phyloP scores from a whole-genome alignment of 352 stramenopile species.

The Phytophthora brassicae region DNA sequence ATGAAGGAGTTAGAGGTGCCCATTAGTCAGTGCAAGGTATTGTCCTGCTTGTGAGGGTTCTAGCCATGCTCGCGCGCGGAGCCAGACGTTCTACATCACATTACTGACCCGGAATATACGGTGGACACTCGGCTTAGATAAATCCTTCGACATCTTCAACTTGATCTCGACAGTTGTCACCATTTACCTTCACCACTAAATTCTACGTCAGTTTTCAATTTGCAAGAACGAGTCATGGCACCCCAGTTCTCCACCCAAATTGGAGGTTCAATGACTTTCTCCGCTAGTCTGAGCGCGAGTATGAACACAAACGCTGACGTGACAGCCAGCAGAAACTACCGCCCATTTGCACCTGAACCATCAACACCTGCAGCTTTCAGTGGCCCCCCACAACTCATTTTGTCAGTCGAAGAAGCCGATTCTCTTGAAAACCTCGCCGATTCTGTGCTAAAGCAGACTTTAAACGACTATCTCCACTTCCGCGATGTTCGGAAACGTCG shows the following conservation, averaged over 20 bases:
- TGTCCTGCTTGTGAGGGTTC: too few species aligned
- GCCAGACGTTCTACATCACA: conserved; percentile 5
- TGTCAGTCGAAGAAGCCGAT: conserved; percentile 28
- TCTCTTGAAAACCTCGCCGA: conserved; percentile 32
- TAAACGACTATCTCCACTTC: conserved; percentile 37
- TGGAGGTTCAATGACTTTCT: conserved; percentile 30
- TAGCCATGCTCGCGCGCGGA: too few species aligned
- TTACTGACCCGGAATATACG: neutral
- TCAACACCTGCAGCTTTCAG: conserved; percentile 1
- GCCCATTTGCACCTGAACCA: conserved; percentile 1
- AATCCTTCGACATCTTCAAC: neutral
- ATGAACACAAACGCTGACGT: conserved; percentile 14
- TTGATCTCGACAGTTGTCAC: neutral
- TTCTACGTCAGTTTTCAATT: neutral
- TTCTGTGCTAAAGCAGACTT: conserved; percentile 30
- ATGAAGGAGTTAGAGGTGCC: too few species aligned
- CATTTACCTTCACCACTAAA: neutral
- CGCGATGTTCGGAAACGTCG: conserved; percentile 34
- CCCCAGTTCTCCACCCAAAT: conserved; percentile 27
- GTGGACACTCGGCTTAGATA: neutral
- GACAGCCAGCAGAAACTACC: conserved; percentile 20
- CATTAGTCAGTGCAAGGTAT: too few species aligned
- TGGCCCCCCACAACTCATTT: conserved; percentile 18
- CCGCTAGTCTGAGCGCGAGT: conserved; percentile 25
- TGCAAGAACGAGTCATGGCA: conserved; percentile 23